phyloP scores from a whole-genome alignment of 805 yeast genomes.

The Candida glaebosa region DNA sequence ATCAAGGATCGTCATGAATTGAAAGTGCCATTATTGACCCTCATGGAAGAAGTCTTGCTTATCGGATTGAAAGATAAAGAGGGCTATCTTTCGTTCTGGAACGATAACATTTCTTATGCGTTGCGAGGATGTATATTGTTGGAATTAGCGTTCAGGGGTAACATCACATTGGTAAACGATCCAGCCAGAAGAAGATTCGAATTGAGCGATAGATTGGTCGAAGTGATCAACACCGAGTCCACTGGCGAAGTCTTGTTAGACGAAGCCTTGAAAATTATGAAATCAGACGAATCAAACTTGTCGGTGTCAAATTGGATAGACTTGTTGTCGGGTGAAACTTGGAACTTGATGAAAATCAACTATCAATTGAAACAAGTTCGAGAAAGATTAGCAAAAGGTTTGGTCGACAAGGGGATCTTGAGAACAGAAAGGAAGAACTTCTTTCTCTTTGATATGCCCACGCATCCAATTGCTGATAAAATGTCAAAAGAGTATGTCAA shows the following conservation, averaged over 20 bases:
- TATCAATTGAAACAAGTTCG: conserved; percentile 97
- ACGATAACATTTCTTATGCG: conserved; percentile 94
- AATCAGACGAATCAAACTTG: conserved; percentile 71
- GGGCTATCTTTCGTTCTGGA: conserved; percentile 97
- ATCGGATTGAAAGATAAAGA: conserved; percentile 94
- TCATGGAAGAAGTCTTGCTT: conserved; percentile 94
- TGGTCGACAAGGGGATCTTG: conserved; percentile 94
- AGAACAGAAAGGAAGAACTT: conserved; percentile 95
- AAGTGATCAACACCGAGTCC: conserved; percentile 77
- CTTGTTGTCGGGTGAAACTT: conserved; percentile 89
- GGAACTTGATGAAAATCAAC: conserved; percentile 92
- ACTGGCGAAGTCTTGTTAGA: conserved; percentile 96
- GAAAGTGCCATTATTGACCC: conserved; percentile 69
- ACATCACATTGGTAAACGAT: conserved; percentile 85
- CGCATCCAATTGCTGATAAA: conserved; percentile 91
- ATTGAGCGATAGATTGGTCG: conserved; percentile 79
- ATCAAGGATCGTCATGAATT: conserved; percentile 38
- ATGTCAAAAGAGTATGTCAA: conserved; percentile 79
- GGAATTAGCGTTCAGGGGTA: conserved; percentile 89
- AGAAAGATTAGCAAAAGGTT: conserved; percentile 92
- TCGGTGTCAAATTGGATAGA: conserved; percentile 92
- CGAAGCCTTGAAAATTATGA: conserved; percentile 89
- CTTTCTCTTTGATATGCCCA: conserved; percentile 95
- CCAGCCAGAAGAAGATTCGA: conserved; percentile 89
- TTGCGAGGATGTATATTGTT: conserved; percentile 89